Conservation (phyloP, 257 asterid species). For the Paulownia fortunei region DNA sequence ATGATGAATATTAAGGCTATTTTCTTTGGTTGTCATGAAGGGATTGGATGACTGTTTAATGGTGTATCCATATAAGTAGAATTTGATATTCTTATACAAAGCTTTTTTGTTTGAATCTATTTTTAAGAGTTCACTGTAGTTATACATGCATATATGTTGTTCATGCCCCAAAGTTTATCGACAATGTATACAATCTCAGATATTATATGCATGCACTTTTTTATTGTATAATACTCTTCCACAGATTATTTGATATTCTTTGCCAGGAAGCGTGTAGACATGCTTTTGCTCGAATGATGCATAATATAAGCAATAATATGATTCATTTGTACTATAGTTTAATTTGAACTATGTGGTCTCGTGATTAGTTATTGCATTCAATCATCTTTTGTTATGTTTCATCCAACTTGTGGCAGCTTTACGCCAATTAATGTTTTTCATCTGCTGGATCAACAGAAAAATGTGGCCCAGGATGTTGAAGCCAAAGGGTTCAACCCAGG, state of each 20-base stretch:
- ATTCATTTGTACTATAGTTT: not conserved
- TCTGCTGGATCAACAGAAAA: conserved; percentile 51
- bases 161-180: not conserved
- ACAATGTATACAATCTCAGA: not conserved
- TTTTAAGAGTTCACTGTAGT: not conserved
- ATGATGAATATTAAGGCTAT: not conserved
- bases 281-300: not conserved
- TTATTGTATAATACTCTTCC: not conserved
- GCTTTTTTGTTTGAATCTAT: not conserved
- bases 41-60: not conserved
- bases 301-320: not conserved
- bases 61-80: not conserved
- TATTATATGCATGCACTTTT: not conserved
- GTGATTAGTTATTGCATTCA: not conserved
- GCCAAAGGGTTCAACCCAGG: conserved; percentile 83
- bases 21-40: not conserved
- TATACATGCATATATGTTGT: not conserved
- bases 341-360: not conserved
- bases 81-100: not conserved
- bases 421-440: not conserved
- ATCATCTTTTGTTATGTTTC: not conserved
- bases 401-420: not conserved
- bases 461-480: conserved; percentile 49
- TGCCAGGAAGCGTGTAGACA: not conserved
- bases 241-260: not conserved